Conservation (phyloP, 352 stramenopile genomes). For the Phytophthora quininea region DNA sequence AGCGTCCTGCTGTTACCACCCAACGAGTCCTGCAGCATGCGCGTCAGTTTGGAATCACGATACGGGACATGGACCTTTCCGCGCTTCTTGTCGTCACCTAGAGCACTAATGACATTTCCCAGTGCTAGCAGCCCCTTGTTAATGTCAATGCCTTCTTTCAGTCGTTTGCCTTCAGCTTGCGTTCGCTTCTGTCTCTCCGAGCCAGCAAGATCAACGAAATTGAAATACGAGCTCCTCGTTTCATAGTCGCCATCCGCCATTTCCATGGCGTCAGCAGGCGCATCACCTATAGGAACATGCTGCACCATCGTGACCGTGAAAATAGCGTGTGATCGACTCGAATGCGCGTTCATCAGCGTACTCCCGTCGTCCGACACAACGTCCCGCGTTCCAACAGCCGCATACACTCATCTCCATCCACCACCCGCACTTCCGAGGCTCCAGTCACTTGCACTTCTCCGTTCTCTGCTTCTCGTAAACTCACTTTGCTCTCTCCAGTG, state of each 20-base stretch:
- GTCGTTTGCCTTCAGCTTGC: conserved; percentile 88
- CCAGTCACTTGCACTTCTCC: conserved; percentile 85
- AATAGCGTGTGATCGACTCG: conserved; percentile 92
- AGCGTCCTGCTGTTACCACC: conserved; percentile 93
- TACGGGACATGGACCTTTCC: conserved; percentile 94
- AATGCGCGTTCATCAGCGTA: conserved; percentile 93
- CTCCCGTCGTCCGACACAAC: conserved; percentile 84
- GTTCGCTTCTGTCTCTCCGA: conserved; percentile 96
- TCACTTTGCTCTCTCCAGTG: conserved; percentile 68
- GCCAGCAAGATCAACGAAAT: conserved; percentile 92
- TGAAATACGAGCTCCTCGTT: conserved; percentile 88
- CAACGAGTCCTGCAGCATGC: conserved; percentile 93
- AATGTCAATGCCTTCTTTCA: conserved; percentile 98
- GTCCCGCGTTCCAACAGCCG: conserved; percentile 85
- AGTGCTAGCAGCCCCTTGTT: conserved; percentile 98
- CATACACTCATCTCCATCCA: conserved; percentile 76
- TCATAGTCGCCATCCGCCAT: conserved; percentile 69
- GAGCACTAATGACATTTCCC: conserved; percentile 97
- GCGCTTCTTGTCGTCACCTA: conserved; percentile 92
- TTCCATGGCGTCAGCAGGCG: conserved; percentile 35
- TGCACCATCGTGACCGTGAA: conserved; percentile 90
- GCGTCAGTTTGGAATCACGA: conserved; percentile 94
- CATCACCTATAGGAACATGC: conserved; percentile 65
- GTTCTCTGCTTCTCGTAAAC: conserved; percentile 84
- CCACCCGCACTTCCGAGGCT: conserved; percentile 76